A percentile compares a stretch with the other conserved stretches of the same genome.
phyloP scores from a whole-genome alignment of 345 rosid species.

The Sonneratia alba region DNA sequence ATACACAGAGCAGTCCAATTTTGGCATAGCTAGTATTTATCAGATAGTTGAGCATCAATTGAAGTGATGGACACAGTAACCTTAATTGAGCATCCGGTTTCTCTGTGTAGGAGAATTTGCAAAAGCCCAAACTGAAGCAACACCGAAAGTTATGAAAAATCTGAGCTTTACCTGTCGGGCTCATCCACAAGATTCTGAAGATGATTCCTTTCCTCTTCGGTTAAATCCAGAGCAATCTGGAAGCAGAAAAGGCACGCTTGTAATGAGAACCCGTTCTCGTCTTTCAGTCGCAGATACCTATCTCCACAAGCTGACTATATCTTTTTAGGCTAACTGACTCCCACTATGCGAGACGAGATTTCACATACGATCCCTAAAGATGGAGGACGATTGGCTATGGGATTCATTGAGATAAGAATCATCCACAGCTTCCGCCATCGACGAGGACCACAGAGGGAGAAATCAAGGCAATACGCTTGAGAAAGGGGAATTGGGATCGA shows the following conservation, averaged over 20 bases:
- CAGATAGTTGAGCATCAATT: background rate
- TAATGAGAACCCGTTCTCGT: background rate
- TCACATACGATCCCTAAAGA: background rate
- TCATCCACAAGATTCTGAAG: constrained; percentile 40
- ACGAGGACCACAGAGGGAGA: background rate
- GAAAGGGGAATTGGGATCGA: background rate
- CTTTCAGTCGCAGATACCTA: background rate
- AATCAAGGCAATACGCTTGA: background rate
- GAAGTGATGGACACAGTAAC: background rate
- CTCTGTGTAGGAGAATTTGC: background rate
- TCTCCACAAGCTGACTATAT: background rate
- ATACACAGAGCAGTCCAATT: background rate
- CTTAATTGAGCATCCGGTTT: background rate
- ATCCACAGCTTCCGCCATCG: background rate
- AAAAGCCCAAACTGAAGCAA: background rate
- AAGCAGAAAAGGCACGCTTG: background rate
- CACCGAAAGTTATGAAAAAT: background rate
- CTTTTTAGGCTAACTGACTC: background rate
- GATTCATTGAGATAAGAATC: background rate
- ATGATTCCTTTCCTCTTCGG: constrained; percentile 50
- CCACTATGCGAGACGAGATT: background rate
- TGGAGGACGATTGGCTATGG: background rate
- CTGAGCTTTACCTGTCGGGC: constrained; percentile 43
- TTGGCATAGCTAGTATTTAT: background rate
- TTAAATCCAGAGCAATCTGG: constrained; percentile 74